Base-by-base conservation (phyloP, 441 rosid species). In the Euphorbia schlechtendalii region DNA sequence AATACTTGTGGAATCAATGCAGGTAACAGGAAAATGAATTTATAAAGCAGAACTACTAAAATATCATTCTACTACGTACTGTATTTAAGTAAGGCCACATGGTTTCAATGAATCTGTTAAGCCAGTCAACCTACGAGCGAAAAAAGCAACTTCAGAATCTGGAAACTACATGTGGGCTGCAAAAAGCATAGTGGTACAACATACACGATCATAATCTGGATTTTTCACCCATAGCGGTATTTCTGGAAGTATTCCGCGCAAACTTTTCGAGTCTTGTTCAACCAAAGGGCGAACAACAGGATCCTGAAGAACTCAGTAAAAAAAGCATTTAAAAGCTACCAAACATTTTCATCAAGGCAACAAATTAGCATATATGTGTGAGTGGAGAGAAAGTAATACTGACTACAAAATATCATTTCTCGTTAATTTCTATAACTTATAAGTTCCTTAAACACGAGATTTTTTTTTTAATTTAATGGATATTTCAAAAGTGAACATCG, bases 31-130 rank as follows among this genome's bases (percentile, higher is more conserved):
- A 18, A 63, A 67, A 69, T 18, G 9, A 14, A 64, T 12, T 58
- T 22, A 8, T 1, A 5, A 15, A 27, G 56, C 17, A 45, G 17
- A 38, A 46, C 22, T 10, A 20, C 25, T 20, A 21, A 57, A 32
- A 67, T 28, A 5, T 59, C 40, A 65, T 61, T 6, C 10, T 67
- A 72, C 65, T 51, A 70, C 22, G 45, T 74, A 93, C 97, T 92
- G 77, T 86, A 81, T 94, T 90, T 36, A 94, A 89, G 80, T 82
- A 87, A 71, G 99, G 98, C 99, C 99, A 94, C 96, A 91, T 87
- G 46, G 73, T 71, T 59, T 76, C 84, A 60, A 94, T 61, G 64
- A 94, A 85, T 73, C 64, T 84, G 83, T 90, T 90, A 11, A 94
- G 80, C 99, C 98, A 94, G 77, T 94, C 99, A 69, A 94, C 83